phyloP scores from a whole-genome alignment of 176 grass and related monocot genomes.

The Urochloa ruziziensis region DNA sequence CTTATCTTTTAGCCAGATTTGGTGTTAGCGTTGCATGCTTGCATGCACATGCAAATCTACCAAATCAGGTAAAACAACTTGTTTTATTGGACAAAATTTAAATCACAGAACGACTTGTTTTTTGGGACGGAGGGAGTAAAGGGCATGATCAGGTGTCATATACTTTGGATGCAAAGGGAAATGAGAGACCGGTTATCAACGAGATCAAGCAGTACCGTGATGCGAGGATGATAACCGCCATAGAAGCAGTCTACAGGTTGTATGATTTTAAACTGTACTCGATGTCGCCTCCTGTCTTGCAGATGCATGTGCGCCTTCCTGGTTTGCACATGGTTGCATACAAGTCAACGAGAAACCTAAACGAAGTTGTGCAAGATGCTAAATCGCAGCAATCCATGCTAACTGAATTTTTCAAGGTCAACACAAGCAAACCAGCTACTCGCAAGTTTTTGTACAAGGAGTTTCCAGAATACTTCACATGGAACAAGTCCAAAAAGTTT shows the following conservation, averaged over 20 bases:
- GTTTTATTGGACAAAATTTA: too few relatives aligned
- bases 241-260: neutral
- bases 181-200: neutral
- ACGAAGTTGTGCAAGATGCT: neutral
- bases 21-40: too few relatives aligned
- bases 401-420: neutral
- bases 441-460: neutral
- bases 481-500: neutral
- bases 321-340: neutral
- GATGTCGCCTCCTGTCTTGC: neutral
- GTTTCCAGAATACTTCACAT: neutral
- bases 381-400: neutral
- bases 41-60: too few relatives aligned
- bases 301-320: neutral
- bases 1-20: too few relatives aligned
- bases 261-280: neutral
- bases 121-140: too few relatives aligned
- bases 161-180: accelerated
- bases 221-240: neutral
- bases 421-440: neutral
- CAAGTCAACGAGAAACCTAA: neutral
- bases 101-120: too few relatives aligned
- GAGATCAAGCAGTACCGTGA: neutral
- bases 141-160: neutral
- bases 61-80: too few relatives aligned